Conservation (phyloP, 1,284 basidiomycete species). For the Anthracocystis panici-leucophaei region DNA sequence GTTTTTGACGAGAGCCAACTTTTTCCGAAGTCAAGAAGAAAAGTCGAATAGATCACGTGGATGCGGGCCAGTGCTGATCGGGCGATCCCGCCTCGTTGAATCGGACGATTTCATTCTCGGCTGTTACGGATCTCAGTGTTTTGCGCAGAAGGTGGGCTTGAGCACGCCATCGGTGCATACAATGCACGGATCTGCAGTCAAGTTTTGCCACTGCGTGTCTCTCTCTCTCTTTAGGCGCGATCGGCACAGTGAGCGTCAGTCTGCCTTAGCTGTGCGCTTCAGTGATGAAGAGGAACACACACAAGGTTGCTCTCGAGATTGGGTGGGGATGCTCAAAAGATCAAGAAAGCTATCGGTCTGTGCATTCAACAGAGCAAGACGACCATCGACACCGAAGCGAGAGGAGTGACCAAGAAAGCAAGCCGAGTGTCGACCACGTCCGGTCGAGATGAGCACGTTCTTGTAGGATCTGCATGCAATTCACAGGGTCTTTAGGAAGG, state of each 20-base stretch:
- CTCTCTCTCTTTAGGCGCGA: background rate
- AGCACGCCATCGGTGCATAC: conserved; percentile 41
- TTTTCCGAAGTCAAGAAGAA: conserved; percentile 32
- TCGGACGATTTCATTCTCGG: conserved; percentile 14
- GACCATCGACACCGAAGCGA: background rate
- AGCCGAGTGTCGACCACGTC: conserved; percentile 13
- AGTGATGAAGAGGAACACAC: background rate
- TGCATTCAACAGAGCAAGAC: conserved; percentile 8
- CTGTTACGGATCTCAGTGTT: conserved; percentile 17
- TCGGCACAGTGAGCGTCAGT: too few species aligned
- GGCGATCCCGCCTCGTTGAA: background rate
- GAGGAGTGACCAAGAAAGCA: background rate
- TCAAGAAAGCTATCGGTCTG: conserved; percentile 4
- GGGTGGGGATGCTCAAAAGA: too few species aligned
- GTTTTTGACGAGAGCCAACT: conserved; percentile 13
- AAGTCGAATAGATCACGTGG: conserved; percentile 35
- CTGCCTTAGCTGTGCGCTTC: too few species aligned
- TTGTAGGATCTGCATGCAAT: conserved; percentile 20
- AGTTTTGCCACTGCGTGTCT: background rate
- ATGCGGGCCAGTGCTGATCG: background rate
- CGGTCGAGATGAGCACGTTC: conserved; percentile 29
- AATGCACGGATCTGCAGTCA: conserved; percentile 20
- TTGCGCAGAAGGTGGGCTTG: background rate
- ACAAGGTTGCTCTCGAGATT: background rate
- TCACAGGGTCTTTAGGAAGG: background rate